Base-by-base conservation (phyloP, 1,284 basidiomycete species). In the Agaricales sp. region DNA sequence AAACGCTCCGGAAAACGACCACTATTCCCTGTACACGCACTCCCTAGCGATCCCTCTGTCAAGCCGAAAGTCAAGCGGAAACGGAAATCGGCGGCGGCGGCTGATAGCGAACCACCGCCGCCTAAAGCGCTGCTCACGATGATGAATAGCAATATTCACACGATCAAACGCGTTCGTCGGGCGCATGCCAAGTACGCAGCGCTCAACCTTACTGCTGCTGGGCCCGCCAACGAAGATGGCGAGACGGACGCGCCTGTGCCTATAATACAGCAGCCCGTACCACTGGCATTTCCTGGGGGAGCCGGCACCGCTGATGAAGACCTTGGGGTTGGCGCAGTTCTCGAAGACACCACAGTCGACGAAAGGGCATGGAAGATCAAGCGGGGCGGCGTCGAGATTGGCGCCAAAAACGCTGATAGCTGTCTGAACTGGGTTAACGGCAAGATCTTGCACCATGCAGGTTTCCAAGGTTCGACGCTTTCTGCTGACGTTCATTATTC, bases 361-460 rank as follows among this genome's bases (percentile, higher is more conserved):
- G 77, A 78, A 57, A 62, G 69, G 35, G 72, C 78, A 14, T 87
- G 82, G 82, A 63, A 62, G 30, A 56, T 65, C 3, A 53, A 53
- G 12, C 60, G 59, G 14, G 52, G 58, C 3, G 62, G 63, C 2
- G 39, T 64, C 3, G 21, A 45, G 2, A 24, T 30, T 20, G 50
- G 47, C 8, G 13, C 11, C 50, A 59, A 66, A 53, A 77, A 76
- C 49, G 75, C 75, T 22, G 69, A 71, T 25, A 68, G 74, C 51
- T 88, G 86, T 65, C 57, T 87, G 54, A 66, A 70, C 54, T 88
- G 86, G 86, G 75, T 79, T 71, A 69, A 76, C 11, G 71, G 74
- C 45, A 87, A 87, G 61, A 70, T 94, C 45, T 61, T 94, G 54
- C 88, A 92, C 53, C 92, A 94, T 67, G 74, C 77, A 30, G 92